Base-by-base conservation (phyloP, 179 eudicot genomes). In the Beta macrorhiza region DNA sequence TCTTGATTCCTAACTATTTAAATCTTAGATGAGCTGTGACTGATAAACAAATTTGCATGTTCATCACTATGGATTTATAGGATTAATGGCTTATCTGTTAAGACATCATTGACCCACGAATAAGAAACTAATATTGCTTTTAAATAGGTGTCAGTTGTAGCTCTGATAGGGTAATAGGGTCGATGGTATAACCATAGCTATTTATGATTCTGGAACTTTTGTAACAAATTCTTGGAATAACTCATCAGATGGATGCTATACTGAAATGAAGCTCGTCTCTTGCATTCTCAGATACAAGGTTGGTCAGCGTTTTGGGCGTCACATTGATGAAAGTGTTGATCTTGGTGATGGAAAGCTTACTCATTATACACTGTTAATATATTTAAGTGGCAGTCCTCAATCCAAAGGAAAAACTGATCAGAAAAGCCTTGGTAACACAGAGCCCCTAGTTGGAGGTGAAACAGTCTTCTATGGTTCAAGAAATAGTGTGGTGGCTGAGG, bases 301-400 rank as follows among this genome's bases (percentile, higher is more conserved):
- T 78, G 97, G 98, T 67, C 99, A 96, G 90, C 88, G 90, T 55
- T 96, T 96, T 87, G 98, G 99, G 67, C 88, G 93, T 53, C 99
- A 96, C 78, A 90, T 96, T 86, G 99, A 96, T 88, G 99, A 92
- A 88, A 91, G 99, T 59, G 89, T 88, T 80, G 91, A 90, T 84
- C 92, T 94, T 79, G 97, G 90, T 81, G 97, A 87, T 53, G 97
- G 99, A 65, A 91, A 83, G 81, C 82, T 78, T 29, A 94, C 99
- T 32, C 84, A 86, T 64, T 96, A 96, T 79, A 94, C 99, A 11
- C 80, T 96, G 67, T 84, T 96, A 51, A 91, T 96, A 82, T 96
- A 96, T 84, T 91, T 96, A 11, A 92, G 97, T 85, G 97, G 99
- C 58, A 84, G 84, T 79, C 82, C 83, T 57, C 90, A 87, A 85